A percentile compares a stretch with the other conserved stretches of the same genome.
These are phyloP conservation scores for Phytophthora europaea DNA, from an alignment of 352 stramenopile genomes.

Conservation along the genomic window DNA sequence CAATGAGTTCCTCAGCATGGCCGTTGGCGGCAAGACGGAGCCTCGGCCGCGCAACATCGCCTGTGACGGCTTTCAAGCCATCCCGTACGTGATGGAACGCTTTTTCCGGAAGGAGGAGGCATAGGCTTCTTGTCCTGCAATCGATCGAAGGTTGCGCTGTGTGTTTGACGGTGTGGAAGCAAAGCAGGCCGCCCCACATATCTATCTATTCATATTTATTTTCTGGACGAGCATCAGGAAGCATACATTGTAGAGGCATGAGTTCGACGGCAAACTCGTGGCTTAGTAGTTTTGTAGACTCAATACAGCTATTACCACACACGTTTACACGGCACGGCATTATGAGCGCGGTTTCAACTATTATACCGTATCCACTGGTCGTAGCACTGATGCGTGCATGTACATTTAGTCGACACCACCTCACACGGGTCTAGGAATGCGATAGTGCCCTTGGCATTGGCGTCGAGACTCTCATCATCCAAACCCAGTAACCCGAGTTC, in stretches of 20 bases:
- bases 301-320: constrained; percentile 20
- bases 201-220: constrained; percentile 45
- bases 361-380: background rate
- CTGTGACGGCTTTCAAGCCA: constrained; percentile 51
- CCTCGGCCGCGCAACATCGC: constrained; percentile 35
- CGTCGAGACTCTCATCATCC: too few relatives aligned
- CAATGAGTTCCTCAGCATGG: constrained; percentile 60
- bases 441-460: background rate
- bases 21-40: constrained; percentile 44
- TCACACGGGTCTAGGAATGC: background rate
- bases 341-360: background rate
- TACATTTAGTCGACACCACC: background rate
- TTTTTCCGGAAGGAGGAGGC: constrained; percentile 49
- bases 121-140: constrained; percentile 23
- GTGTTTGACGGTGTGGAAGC: background rate
- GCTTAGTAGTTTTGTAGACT: constrained; percentile 10
- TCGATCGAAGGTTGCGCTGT: constrained; percentile 48
- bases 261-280: constrained; percentile 32
- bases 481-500: background rate
- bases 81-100: constrained; percentile 54
- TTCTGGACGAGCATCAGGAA: constrained; percentile 4
- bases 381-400: background rate
- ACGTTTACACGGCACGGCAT: background rate
- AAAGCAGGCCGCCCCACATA: constrained; percentile 6
- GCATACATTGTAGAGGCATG: background rate